Conservation (phyloP, 768 basidiomycete genomes). For the Tylopilus balloui region DNA sequence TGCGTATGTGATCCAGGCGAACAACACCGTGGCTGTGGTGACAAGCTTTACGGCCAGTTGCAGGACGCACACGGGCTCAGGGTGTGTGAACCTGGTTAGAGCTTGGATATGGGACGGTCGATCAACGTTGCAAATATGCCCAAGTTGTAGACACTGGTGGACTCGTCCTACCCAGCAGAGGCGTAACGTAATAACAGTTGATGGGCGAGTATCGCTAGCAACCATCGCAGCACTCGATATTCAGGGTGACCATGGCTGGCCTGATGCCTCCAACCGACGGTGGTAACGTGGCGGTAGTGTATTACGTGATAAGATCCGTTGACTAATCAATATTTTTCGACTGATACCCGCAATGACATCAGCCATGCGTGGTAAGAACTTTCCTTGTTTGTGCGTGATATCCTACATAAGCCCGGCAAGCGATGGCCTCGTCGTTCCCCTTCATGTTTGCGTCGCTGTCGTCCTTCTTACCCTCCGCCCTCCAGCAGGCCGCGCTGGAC, state of each 20-base stretch:
- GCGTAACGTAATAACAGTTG: too few relatives aligned
- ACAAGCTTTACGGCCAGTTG: background rate
- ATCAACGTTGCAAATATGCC: background rate
- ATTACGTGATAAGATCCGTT: background rate
- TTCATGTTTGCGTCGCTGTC: constrained; percentile 52
- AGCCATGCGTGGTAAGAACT: constrained; percentile 6
- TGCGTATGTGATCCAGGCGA: background rate
- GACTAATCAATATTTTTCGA: background rate
- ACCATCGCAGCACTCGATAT: too few relatives aligned
- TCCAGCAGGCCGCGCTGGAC: constrained; percentile 37
- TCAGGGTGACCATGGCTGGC: too few relatives aligned
- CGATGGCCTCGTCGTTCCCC: background rate
- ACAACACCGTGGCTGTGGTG: background rate
- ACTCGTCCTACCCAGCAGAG: too few relatives aligned
- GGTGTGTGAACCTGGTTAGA: too few relatives aligned
- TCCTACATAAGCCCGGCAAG: constrained; percentile 13
- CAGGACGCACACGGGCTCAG: background rate
- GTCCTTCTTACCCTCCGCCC: constrained; percentile 45
- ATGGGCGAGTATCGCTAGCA: background rate
- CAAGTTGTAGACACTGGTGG: background rate
- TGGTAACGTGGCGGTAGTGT: too few relatives aligned
- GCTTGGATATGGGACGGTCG: background rate
- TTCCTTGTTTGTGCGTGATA: background rate
- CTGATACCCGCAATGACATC: background rate
- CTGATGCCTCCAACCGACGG: too few relatives aligned